A percentile compares a stretch with the other conserved stretches of the same genome.
Conservation (phyloP, 148 eudicot species). For the Polygonum aviculare region DNA sequence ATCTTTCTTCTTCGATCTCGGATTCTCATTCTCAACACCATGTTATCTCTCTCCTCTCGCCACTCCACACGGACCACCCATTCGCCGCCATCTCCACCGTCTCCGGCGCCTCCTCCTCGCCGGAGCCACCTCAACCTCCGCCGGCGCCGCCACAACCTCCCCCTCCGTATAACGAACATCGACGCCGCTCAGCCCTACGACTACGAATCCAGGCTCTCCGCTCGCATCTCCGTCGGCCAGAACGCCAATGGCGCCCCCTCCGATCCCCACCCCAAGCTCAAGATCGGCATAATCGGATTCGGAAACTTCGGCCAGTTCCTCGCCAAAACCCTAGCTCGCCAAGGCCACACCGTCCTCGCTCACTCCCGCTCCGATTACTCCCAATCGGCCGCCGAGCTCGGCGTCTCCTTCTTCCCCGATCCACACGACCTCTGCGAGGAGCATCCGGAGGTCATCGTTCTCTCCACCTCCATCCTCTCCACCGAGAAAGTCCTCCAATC, state of each 20-base stretch:
- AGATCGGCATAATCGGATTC: slow-evolving; percentile 61
- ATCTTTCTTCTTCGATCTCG: not conserved
- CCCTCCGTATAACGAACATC: slow-evolving; percentile 24
- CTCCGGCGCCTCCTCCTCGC: not conserved
- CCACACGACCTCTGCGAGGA: slow-evolving; percentile 72
- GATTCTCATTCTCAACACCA: not conserved
- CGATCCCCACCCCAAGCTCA: slow-evolving; percentile 26
- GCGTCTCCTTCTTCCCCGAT: slow-evolving; percentile 47
- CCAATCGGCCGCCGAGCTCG: slow-evolving; percentile 29
- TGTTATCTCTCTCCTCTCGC: slow-evolving; percentile 10
- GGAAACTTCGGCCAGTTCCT: slow-evolving; percentile 77
- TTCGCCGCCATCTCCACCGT: not conserved
- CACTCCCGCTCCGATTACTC: slow-evolving; percentile 59
- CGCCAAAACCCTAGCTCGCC: slow-evolving; percentile 55
- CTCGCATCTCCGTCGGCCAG: slow-evolving; percentile 10
- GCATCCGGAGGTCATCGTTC: slow-evolving; percentile 68
- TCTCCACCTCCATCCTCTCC: slow-evolving; percentile 76
- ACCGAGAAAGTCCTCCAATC: slow-evolving; percentile 58
- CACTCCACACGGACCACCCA: not conserved
- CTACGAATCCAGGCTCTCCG: slow-evolving; percentile 29
- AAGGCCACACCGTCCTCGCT: slow-evolving; percentile 62
- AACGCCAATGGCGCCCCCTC: not conserved
- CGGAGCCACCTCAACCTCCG: not conserved
- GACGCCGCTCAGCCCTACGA: slow-evolving; percentile 44
- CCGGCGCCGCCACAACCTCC: not conserved